phyloP scores from a whole-genome alignment of 1,284 basidiomycete species.

The Cryptococcus jaspeensis region DNA sequence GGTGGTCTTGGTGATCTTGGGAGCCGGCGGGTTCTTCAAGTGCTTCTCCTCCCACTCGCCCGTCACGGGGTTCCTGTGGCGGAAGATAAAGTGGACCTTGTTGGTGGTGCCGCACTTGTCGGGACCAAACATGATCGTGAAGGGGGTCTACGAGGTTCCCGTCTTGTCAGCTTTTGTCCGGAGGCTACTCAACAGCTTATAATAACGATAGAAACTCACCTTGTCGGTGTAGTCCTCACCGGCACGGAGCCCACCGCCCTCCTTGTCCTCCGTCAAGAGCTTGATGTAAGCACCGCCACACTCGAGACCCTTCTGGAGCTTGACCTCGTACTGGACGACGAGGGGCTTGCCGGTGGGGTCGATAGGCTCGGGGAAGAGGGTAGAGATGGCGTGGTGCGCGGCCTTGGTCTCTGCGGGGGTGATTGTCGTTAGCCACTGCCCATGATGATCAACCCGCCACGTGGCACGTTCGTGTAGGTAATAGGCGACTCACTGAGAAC shows the following conservation, averaged over 20 bases:
- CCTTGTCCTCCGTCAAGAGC: conserved; percentile 63
- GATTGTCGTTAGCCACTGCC: background rate
- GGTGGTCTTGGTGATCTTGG: conserved; percentile 81
- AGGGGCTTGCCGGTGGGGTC: conserved; percentile 84
- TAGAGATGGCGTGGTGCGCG: conserved; percentile 85
- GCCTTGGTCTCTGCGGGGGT: conserved; percentile 53
- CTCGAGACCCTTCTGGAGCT: conserved; percentile 98
- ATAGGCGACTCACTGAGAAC: conserved; percentile 62
- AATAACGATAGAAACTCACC: conserved; percentile 20
- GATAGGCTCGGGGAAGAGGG: conserved; percentile 71
- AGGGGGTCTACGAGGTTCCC: conserved; percentile 64
- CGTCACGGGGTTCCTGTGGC: conserved; percentile 86
- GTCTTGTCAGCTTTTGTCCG: background rate
- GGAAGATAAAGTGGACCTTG: conserved; percentile 93
- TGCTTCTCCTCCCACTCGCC: conserved; percentile 98
- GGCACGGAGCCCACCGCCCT: conserved; percentile 76
- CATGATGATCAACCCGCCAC: background rate
- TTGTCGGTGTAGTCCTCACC: conserved; percentile 94
- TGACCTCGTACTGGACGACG: conserved; percentile 98
- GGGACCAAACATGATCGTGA: conserved; percentile 95
- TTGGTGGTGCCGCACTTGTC: conserved; percentile 56
- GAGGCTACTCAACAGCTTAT: background rate
- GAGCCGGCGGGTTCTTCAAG: conserved; percentile 75
- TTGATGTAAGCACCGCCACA: conserved; percentile 99
- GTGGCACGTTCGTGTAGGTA: background rate